These are phyloP conservation scores for Chlorella sp. DNA, from an alignment of 139 green algal species.

Conservation along the genomic window DNA sequence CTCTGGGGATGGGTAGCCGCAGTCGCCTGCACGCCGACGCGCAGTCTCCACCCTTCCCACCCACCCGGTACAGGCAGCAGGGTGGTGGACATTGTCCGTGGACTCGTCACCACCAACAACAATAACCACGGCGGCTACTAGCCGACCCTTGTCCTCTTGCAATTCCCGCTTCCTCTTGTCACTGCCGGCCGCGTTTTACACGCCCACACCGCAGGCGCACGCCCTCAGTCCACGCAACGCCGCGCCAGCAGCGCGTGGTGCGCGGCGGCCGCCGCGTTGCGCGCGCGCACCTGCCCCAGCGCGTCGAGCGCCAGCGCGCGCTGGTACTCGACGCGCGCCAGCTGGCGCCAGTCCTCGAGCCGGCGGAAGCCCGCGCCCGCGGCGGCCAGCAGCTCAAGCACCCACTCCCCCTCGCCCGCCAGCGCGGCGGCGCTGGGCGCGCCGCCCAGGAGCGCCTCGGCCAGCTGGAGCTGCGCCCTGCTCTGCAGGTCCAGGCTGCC, in stretches of 20 bases:
- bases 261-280: slow-evolving; percentile 11
- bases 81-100: no score
- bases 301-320: slow-evolving; percentile 25
- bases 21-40: no score
- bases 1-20: no score
- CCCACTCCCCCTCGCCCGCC: slow-evolving; percentile 7
- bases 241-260: no score
- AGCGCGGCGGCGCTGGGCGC: slow-evolving; percentile 5
- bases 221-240: no score
- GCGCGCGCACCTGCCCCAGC: slow-evolving; percentile 2
- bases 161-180: background rate
- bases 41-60: no score
- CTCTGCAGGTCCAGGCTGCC: slow-evolving; percentile 33
- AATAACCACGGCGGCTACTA: no score
- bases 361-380: slow-evolving; percentile 13
- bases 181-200: no score
- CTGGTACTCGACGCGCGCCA: slow-evolving; percentile 34
- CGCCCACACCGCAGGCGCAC: no score
- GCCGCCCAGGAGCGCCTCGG: slow-evolving; percentile 42
- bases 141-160: no score
- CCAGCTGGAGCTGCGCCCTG: slow-evolving; percentile 44
- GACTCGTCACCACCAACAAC: no score
- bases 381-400: slow-evolving; percentile 27
- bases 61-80: no score
- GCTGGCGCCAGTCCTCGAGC: slow-evolving; percentile 31